Evolutionary conservation across 306 rosid species (phyloP), one percentile per base, ranked within the genome.

Genomic region (Malus sieversii): DNA sequence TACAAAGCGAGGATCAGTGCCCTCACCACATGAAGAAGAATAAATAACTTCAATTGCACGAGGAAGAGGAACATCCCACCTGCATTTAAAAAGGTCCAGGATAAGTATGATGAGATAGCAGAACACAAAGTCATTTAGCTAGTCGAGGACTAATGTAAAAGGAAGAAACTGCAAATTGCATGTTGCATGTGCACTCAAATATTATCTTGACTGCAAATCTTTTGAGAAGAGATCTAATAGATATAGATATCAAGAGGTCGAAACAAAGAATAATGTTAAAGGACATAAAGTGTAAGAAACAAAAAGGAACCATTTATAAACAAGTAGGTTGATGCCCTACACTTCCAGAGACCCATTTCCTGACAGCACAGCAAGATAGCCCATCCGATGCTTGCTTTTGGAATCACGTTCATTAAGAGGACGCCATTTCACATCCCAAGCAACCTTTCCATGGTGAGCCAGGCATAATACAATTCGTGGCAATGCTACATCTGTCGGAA

Each of bases 401-500:
- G 85, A 73, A 83, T 79, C 82, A 78, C 78, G 42, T 69, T 38
- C 68, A 75, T 76, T 75, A 42, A 71, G 64, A 84, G 97, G 99
- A 72, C 81, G 83, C 99, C 99, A 95, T 83, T 95, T 95, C 81
- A 90, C 87, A 90, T 95, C 99, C 99, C 99, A 95, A 67, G 97
- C 96, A 73, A 95, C 96, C 88, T 89, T 92, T 74, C 97, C 99
- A 76, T 90, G 91, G 86, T 92, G 97, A 72, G 99, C 97, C 70
- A 92, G 85, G 87, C 97, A 84, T 72, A 82, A 71, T 69, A 90
- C 88, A 12, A 92, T 68, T 84, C 92, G 84, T n/a, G 99, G 99
- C 85, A 89, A 82, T 79, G 93, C 83, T 61, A 86, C 81, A 78
- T 86, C 80, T 44, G 72, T 80, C 35, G 87, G 84, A 90, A 85